Conservation (phyloP, 1,284 basidiomycete genomes). For the Rhodotorula sp. region DNA sequence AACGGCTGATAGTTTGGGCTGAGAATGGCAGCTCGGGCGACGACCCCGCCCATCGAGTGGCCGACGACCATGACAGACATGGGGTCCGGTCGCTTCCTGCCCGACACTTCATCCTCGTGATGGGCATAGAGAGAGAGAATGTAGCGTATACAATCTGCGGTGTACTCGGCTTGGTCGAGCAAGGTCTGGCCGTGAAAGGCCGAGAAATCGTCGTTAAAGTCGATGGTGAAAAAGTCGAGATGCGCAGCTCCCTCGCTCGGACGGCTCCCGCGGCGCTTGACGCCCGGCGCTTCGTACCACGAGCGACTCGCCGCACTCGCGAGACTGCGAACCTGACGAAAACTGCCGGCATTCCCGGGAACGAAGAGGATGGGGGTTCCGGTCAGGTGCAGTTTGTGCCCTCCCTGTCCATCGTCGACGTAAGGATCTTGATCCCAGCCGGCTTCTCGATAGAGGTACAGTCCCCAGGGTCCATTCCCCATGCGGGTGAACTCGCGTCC, state of each 20-base stretch:
- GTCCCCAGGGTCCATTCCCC: conserved; percentile 39
- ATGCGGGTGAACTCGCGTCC: conserved; percentile 29
- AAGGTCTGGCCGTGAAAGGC: conserved; percentile 91
- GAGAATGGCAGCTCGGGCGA: conserved; percentile 66
- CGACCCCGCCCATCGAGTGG: conserved; percentile 98
- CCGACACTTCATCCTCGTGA: conserved; percentile 8
- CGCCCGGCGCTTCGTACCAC: conserved; percentile 62
- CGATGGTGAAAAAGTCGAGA: conserved; percentile 84
- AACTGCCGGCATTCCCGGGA: conserved; percentile 95
- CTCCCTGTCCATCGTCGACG: neutral
- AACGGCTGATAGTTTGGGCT: conserved; percentile 54
- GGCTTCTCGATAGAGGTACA: conserved; percentile 89
- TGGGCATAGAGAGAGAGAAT: conserved; percentile 73
- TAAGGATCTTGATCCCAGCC: conserved; percentile 65
- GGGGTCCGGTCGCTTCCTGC: conserved; percentile 32
- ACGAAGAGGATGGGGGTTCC: conserved; percentile 88
- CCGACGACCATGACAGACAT: conserved; percentile 70
- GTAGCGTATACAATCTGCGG: conserved; percentile 68
- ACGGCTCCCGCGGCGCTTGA: conserved; percentile 39
- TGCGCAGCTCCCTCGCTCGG: conserved; percentile 43
- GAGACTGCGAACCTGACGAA: conserved; percentile 89
- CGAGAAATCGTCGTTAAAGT: conserved; percentile 96
- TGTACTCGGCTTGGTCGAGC: conserved; percentile 75
- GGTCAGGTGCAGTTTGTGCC: conserved; percentile 50
- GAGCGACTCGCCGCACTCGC: conserved; percentile 84